A percentile compares a stretch with the other conserved stretches of the same genome.
Conservation (phyloP, 106 monocot species). For the Phalaenopsis aphrodite region DNA sequence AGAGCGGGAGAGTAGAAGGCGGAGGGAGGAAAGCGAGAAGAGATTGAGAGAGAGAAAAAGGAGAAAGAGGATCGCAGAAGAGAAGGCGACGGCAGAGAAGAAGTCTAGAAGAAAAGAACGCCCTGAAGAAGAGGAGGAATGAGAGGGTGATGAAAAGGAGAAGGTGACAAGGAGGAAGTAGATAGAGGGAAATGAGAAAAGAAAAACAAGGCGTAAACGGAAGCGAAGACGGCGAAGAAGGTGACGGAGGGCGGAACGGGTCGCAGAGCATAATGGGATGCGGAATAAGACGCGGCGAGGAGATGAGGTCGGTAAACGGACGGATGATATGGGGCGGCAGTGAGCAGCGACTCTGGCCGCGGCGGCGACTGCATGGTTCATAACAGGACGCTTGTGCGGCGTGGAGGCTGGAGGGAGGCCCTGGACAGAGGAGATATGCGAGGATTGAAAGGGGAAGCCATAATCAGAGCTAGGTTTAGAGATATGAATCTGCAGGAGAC, state of each 20-base stretch:
- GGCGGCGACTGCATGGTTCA: conserved; percentile 4
- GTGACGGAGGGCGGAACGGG: conserved; percentile 10
- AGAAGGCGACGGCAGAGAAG: conserved; percentile 36
- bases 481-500: conserved; percentile 22
- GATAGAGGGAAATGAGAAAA: conserved; percentile 34
- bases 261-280: conserved; percentile 5
- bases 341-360: not conserved
- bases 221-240: conserved; percentile 46
- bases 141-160: conserved; percentile 14
- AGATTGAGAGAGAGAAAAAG: conserved; percentile 32
- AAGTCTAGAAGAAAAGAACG: conserved; percentile 44
- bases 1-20: conserved; percentile 24
- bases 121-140: conserved; percentile 7
- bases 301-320: not conserved
- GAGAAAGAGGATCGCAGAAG: conserved; percentile 29
- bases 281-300: not conserved
- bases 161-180: conserved; percentile 29
- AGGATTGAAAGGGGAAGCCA: not conserved
- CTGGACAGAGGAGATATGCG: conserved; percentile 6
- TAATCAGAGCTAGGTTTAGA: conserved; percentile 11
- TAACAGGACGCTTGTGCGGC: conserved; percentile 23
- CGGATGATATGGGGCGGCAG: not conserved
- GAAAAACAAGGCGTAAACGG: conserved; percentile 42
- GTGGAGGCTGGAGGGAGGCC: conserved; percentile 12
- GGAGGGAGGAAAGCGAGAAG: conserved; percentile 20